phyloP scores from a whole-genome alignment of 2,329 filamentous ascomycete genomes.

The Fusarium brevicatenulatum region DNA sequence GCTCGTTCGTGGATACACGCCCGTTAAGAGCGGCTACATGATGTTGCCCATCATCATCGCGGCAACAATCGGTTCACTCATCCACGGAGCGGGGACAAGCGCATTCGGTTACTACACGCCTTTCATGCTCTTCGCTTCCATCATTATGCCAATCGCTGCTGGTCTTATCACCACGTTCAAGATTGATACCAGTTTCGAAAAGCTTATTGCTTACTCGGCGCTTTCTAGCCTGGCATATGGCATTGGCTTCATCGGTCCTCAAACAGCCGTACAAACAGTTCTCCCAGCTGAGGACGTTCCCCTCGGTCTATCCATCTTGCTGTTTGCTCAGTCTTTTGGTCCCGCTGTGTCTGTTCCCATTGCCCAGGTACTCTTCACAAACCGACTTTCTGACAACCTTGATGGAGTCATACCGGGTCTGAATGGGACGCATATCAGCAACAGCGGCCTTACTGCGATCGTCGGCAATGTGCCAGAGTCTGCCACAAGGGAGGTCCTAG shows the following conservation, averaged over 20 bases:
- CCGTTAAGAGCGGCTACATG: slow-evolving; percentile 45
- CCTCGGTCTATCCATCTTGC: slow-evolving; percentile 34
- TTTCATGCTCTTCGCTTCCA: slow-evolving; percentile 24
- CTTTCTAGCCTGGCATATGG: slow-evolving; percentile 20
- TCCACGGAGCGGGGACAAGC: slow-evolving; percentile 23
- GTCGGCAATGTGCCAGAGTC: background rate
- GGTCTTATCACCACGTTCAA: slow-evolving; percentile 20
- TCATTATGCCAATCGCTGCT: slow-evolving; percentile 9
- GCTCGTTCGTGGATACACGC: slow-evolving; percentile 51
- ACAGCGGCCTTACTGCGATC: slow-evolving; percentile 7
- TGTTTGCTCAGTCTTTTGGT: slow-evolving; percentile 37
- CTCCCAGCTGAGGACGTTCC: slow-evolving; percentile 17
- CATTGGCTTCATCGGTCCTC: slow-evolving; percentile 19
- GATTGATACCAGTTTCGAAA: background rate
- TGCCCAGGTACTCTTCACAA: slow-evolving; percentile 35
- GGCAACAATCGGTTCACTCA: slow-evolving; percentile 11
- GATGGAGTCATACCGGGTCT: background rate
- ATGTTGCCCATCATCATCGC: slow-evolving; percentile 33
- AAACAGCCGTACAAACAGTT: slow-evolving; percentile 21
- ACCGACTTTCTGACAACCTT: slow-evolving; percentile 18
- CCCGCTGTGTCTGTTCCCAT: slow-evolving; percentile 28
- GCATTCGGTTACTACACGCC: slow-evolving; percentile 18
- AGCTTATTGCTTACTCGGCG: slow-evolving; percentile 7
- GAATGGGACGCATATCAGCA: background rate
- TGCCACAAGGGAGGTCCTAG: background rate